Conservation (phyloP, 2,329 filamentous ascomycete genomes). For the Claviceps quebecensis region DNA sequence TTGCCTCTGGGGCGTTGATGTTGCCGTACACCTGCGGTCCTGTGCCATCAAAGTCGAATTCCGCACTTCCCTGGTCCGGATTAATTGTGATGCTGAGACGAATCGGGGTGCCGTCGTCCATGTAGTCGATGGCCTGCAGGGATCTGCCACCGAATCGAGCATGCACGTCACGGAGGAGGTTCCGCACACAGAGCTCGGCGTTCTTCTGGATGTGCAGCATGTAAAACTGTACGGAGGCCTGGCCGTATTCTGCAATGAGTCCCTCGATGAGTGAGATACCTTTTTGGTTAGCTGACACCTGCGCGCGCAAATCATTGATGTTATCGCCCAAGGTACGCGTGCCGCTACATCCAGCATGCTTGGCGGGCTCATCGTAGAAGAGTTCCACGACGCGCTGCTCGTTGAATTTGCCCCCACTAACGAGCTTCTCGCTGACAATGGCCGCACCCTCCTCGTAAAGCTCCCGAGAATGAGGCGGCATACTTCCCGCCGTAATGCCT, state of each 20-base stretch:
- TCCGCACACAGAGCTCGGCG: conserved; percentile 60
- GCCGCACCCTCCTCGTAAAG: conserved; percentile 49
- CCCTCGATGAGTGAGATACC: conserved; percentile 68
- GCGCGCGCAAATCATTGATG: conserved; percentile 69
- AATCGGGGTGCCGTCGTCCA: conserved; percentile 76
- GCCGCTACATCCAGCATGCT: conserved; percentile 62
- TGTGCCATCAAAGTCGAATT: conserved; percentile 70
- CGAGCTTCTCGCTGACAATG: conserved; percentile 54
- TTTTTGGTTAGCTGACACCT: conserved; percentile 74
- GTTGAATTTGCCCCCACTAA: conserved; percentile 63
- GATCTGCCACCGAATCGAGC: conserved; percentile 57
- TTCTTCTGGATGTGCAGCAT: conserved; percentile 73
- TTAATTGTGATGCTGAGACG: conserved; percentile 62
- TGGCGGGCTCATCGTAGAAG: conserved; percentile 58
- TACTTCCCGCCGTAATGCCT: conserved; percentile 65
- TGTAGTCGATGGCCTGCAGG: conserved; percentile 59
- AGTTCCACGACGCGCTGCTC: conserved; percentile 62
- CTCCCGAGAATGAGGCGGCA: conserved; percentile 60
- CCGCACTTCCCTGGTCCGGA: conserved; percentile 57
- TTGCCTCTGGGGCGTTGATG: conserved; percentile 68
- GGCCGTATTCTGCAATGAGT: conserved; percentile 64
- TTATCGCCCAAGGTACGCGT: conserved; percentile 70
- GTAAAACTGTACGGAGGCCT: conserved; percentile 68
- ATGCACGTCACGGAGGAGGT: conserved; percentile 56
- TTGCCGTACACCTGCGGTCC: conserved; percentile 70